These are phyloP conservation scores for Betula pendula DNA, from an alignment of 306 rosid species.

Conservation along the genomic window DNA sequence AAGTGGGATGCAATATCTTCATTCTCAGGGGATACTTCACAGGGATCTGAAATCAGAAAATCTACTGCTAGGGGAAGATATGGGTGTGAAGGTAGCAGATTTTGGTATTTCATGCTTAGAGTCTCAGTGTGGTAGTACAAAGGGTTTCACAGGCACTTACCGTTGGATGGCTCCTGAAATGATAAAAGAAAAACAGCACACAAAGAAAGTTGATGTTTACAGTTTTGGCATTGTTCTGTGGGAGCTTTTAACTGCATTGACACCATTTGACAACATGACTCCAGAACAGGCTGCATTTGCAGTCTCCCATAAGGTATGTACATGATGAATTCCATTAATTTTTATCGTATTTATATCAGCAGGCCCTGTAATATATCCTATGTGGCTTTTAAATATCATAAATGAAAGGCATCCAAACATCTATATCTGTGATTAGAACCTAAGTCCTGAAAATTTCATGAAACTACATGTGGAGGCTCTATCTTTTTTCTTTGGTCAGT, in stretches of 20 bases:
- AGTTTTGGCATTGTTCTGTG: conserved; percentile 96
- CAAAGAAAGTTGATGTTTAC: conserved; percentile 93
- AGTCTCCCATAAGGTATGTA: conserved; percentile 85
- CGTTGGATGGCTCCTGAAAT: conserved; percentile 99
- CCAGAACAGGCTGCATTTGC: conserved; percentile 99
- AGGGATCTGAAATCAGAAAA: conserved; percentile 98
- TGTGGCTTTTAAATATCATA: not conserved
- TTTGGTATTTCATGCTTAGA: conserved; percentile 94
- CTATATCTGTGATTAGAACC: not conserved
- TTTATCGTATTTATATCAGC: not conserved
- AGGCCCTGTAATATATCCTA: not conserved
- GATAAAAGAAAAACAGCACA: conserved; percentile 86
- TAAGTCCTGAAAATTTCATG: not conserved
- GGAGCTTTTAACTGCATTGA: conserved; percentile 88
- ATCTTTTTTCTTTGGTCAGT: not conserved
- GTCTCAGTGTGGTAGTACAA: conserved; percentile 69
- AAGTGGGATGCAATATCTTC: conserved; percentile 85
- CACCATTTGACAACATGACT: conserved; percentile 91
- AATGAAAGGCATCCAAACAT: not conserved
- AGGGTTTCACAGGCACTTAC: conserved; percentile 91
- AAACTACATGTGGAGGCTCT: not conserved
- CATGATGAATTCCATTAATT: conserved; percentile 17
- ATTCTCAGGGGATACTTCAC: conserved; percentile 89
- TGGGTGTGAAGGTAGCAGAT: conserved; percentile 95
- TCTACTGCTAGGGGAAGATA: conserved; percentile 75